These are phyloP conservation scores for Codiaeum variegatum DNA, from an alignment of 441 rosid species.

Conservation along the genomic window DNA sequence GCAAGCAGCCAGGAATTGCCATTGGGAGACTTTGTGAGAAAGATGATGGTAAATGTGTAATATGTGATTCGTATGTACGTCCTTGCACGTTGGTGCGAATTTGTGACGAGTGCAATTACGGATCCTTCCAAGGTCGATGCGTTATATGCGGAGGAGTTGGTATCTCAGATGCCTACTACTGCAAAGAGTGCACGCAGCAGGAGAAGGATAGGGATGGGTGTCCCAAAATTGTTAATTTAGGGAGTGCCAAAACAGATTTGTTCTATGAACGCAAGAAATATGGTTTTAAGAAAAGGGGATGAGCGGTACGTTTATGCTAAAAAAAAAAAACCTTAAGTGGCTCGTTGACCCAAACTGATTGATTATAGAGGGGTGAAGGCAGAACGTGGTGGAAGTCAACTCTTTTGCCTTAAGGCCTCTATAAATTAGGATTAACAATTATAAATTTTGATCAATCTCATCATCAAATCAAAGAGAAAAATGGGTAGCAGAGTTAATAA, in stretches of 20 bases:
- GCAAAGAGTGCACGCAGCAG: slow-evolving; percentile 88
- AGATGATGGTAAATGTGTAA: slow-evolving; percentile 81
- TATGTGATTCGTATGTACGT: slow-evolving; percentile 82
- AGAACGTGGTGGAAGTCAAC: too few relatives aligned
- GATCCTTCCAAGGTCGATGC: slow-evolving; percentile 87
- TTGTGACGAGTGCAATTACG: slow-evolving; percentile 89
- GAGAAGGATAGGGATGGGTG: slow-evolving; percentile 93
- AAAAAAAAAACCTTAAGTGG: too few relatives aligned
- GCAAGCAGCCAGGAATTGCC: slow-evolving; percentile 92
- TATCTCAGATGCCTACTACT: slow-evolving; percentile 78
- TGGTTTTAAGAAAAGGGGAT: slow-evolving; percentile 80
- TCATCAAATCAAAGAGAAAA: too few relatives aligned
- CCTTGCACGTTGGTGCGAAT: slow-evolving; percentile 89
- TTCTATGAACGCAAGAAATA: slow-evolving; percentile 84
- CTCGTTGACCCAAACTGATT: too few relatives aligned
- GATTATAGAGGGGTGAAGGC: too few relatives aligned
- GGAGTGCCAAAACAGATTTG: slow-evolving; percentile 83
- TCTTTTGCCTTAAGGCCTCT: too few relatives aligned
- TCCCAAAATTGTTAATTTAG: slow-evolving; percentile 80
- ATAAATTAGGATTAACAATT: too few relatives aligned
- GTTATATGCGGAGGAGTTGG: slow-evolving; percentile 92
- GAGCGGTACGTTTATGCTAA: too few relatives aligned
- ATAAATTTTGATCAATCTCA: too few relatives aligned
- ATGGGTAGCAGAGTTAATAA: too few relatives aligned
- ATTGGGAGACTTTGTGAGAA: slow-evolving; percentile 84